Evolutionary conservation across 1,284 basidiomycete species (phyloP).

Genomic region (Cryptococcus deneoformans): DNA sequence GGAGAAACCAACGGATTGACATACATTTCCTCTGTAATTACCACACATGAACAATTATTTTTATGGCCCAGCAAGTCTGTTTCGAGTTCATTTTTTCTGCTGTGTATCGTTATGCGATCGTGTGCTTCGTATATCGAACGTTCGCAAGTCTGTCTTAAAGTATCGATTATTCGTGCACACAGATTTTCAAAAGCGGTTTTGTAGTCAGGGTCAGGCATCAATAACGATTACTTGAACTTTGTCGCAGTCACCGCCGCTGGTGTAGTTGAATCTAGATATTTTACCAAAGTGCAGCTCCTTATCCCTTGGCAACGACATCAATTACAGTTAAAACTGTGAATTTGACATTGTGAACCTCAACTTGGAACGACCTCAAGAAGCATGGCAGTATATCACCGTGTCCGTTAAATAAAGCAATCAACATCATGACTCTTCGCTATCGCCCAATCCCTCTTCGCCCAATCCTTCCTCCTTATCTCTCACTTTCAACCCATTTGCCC

Average conservation of each 20-base stretch:
- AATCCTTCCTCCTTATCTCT: background rate
- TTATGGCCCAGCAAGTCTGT: too few relatives aligned
- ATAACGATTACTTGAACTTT: too few relatives aligned
- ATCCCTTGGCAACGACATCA: background rate
- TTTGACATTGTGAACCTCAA: background rate
- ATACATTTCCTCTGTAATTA: slow-evolving; percentile 3
- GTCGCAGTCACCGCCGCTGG: too few relatives aligned
- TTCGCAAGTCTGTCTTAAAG: too few relatives aligned
- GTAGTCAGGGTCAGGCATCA: too few relatives aligned
- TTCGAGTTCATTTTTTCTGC: too few relatives aligned
- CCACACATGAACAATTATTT: background rate
- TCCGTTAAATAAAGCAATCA: background rate
- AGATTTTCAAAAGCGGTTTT: too few relatives aligned
- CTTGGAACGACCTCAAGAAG: background rate
- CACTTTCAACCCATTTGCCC: background rate
- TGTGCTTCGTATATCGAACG: too few relatives aligned
- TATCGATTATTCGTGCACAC: too few relatives aligned
- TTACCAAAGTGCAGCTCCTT: background rate
- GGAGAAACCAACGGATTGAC: slow-evolving; percentile 47
- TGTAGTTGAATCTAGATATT: too few relatives aligned
- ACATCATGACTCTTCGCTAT: background rate
- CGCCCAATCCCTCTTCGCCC: slow-evolving; percentile 4
- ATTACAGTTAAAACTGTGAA: background rate
- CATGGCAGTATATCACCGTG: background rate
- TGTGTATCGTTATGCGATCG: too few relatives aligned